Percentiles rank a stretch among this genome's conserved stretches.
These are phyloP conservation scores for Candolleomyces eurysporus DNA, from an alignment of 768 basidiomycete genomes.

Conservation along the genomic window DNA sequence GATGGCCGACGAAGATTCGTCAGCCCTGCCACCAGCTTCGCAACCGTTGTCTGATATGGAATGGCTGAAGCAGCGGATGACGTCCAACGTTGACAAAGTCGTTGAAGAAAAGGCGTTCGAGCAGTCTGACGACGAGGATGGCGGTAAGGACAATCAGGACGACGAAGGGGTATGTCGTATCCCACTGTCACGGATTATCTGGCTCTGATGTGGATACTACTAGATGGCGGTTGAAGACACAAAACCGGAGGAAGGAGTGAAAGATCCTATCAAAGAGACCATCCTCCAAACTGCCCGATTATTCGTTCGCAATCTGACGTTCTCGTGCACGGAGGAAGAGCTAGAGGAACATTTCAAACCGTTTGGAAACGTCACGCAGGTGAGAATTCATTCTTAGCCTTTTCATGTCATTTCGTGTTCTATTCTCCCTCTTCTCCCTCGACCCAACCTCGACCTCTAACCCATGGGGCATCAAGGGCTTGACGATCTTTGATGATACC, in stretches of 20 bases:
- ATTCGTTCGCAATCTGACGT: conserved; percentile 95
- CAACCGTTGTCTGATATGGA: conserved; percentile 63
- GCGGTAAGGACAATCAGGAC: conserved; percentile 10
- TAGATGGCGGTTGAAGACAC: neutral
- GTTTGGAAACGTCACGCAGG: conserved; percentile 78
- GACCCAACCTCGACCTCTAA: too few relatives aligned
- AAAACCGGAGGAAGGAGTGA: conserved; percentile 20
- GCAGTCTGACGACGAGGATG: conserved; percentile 60
- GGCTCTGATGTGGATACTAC: neutral
- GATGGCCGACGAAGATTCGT: conserved; percentile 13
- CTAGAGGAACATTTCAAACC: conserved; percentile 59
- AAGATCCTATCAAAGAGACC: conserved; percentile 43
- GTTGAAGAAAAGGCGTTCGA: conserved; percentile 49
- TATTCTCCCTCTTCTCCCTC: neutral
- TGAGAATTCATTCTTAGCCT: conserved; percentile 31
- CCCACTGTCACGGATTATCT: neutral
- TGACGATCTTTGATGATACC: conserved; percentile 39
- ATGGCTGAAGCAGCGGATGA: conserved; percentile 71
- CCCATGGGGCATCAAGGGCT: neutral
- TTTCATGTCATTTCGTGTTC: conserved; percentile 7
- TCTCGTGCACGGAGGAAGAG: conserved; percentile 74
- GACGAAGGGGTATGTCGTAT: conserved; percentile 8
- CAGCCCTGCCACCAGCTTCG: conserved; percentile 18
- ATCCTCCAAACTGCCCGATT: conserved; percentile 76
- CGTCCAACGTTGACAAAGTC: conserved; percentile 36